Evolutionary conservation across 108 stramenopile genomes (phyloP).

Genomic region (Aurantiochytrium sp.): DNA sequence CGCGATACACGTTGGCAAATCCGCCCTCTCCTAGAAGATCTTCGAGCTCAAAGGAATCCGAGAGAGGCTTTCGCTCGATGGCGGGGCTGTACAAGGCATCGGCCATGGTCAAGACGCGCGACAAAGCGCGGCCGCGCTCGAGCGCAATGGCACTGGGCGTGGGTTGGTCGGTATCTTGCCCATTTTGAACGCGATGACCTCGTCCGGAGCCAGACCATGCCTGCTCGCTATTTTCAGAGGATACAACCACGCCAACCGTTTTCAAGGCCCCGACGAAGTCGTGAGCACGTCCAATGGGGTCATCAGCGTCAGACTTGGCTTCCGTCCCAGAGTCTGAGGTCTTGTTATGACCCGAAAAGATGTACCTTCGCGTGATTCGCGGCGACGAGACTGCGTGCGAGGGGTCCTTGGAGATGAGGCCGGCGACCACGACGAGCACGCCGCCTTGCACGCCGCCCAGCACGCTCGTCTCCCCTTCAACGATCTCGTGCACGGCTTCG

Average conservation of each 20-base stretch:
- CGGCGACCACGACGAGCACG: neutral
- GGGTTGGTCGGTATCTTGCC: neutral
- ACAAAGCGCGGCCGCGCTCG: neutral
- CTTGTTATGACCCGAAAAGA: neutral
- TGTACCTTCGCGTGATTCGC: neutral
- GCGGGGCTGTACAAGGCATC: neutral
- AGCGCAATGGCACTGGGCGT: neutral
- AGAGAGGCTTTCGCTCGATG: neutral
- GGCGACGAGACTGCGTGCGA: neutral
- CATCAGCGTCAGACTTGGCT: too few species aligned
- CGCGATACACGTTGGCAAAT: conserved; percentile 1
- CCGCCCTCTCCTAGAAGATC: neutral
- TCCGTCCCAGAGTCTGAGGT: too few species aligned
- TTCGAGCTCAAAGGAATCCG: neutral
- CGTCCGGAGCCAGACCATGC: too few species aligned
- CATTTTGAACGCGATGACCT: too few species aligned
- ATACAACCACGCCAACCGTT: too few species aligned
- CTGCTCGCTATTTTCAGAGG: neutral
- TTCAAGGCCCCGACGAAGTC: too few species aligned
- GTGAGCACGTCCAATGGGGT: too few species aligned
- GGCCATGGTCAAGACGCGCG: neutral
- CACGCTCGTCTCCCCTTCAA: neutral
- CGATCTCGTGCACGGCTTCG: neutral
- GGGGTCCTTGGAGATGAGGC: neutral
- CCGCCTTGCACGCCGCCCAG: neutral